Base-by-base conservation (phyloP, 2,329 filamentous ascomycete species). In the Microdochium trichocladiopsis region DNA sequence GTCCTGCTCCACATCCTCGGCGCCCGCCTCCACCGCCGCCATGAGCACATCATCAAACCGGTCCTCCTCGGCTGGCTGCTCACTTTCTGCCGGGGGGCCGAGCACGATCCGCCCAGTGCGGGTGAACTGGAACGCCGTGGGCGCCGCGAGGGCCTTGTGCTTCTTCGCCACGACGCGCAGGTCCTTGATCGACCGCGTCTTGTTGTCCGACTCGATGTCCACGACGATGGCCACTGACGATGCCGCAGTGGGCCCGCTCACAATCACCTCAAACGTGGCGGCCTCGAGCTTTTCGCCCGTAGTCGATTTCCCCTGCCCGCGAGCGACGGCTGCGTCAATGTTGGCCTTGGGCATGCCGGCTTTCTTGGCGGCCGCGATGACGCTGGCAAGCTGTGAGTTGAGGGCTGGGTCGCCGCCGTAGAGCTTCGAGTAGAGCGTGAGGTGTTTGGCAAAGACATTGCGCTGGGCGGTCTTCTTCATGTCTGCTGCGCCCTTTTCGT, bases 401-500 rank as follows among this genome's bases (percentile, higher is more conserved):
- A 79, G 72, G 57, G 79, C 81, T 12, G 86, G 78, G 63, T 95
- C 83, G 9, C 87, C 75, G 49, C 91, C 91, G 69, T 84, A 87
- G 64, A 93, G 74, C 72, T 88, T 91, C 2, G 89, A 89, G 54
- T 85, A 86, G 55, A 86, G 79, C 49, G 85, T 81, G 53, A 97
- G 86, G 55, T 87, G 82, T 59, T 88, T 85, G 22, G 86, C 78
- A 60, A 95, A 80, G 47, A 77, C 69, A 48, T 78, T 81, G 25
- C 91, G 85, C 60, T 86, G 78, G 45, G 79, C 79, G 69, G 84
- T 90, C 70, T 92, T 96, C 60, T 86, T 85, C 54, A 79, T 79
- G 68, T 99, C 94, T 53, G 86, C 87, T 56, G 86, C 89, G 50
- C 87, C 91, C 70, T 99, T 99, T 69, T 94, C 90, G 69, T 97